These are phyloP conservation scores for Saposhnikovia divaricata DNA, from an alignment of 129 eudicot species.

Conservation along the genomic window DNA sequence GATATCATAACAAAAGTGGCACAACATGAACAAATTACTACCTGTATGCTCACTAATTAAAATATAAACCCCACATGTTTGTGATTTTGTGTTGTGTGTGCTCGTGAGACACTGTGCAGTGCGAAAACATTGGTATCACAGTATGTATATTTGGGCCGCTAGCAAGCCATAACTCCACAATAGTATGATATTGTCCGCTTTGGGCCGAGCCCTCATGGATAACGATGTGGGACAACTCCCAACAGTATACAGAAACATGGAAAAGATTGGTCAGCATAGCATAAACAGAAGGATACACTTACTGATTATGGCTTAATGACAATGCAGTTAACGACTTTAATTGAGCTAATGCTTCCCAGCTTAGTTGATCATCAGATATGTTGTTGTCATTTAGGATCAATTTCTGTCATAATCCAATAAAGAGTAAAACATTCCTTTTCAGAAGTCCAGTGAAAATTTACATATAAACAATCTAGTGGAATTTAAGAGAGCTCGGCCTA, in stretches of 20 bases:
- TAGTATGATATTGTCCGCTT: too few species aligned
- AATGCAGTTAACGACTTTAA: constrained; percentile 51
- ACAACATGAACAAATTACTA: background rate
- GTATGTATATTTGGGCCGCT: background rate
- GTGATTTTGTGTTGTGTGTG: background rate
- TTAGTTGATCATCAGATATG: constrained; percentile 51
- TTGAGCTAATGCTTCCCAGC: constrained; percentile 67
- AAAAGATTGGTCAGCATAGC: background rate
- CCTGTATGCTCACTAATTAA: background rate
- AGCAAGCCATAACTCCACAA: too few species aligned
- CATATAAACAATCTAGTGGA: background rate
- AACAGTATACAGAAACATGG: background rate
- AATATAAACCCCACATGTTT: background rate
- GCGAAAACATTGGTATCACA: background rate
- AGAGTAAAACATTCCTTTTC: constrained; percentile 6
- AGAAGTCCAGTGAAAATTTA: background rate
- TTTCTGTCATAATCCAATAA: constrained; percentile 41
- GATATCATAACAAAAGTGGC: background rate
- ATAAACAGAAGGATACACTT: constrained; percentile 20
- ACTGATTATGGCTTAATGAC: constrained; percentile 71
- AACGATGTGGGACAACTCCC: too few species aligned
- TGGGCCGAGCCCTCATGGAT: too few species aligned
- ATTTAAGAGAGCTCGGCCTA: constrained; percentile 13
- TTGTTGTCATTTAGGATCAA: constrained; percentile 56
- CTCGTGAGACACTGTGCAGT: background rate